Evolutionary conservation across 495 filamentous ascomycete species (phyloP), one percentile per base, ranked within the genome.

Genomic region (Lasiosphaeria ovina): DNA sequence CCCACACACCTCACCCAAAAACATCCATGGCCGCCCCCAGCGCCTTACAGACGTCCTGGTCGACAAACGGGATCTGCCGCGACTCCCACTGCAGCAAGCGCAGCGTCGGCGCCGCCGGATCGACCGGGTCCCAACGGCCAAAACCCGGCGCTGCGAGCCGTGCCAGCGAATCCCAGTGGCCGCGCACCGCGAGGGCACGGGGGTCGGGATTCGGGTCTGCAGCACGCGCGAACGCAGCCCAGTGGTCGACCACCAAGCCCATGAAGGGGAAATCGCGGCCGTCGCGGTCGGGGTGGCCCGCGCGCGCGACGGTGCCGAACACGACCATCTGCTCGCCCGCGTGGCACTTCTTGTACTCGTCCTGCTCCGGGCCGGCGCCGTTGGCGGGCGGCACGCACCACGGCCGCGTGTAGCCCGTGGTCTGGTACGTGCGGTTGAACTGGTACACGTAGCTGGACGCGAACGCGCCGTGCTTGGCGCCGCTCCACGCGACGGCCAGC

Each of bases 311-410:
- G 45, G 65, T 71, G 3, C 71, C 75, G 57, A 77, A 77, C 9
- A 73, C 69, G 10, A 74, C 71, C 55, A 73, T 74, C 44, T 80
- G 72, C 60, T 83, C 79, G 24, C 78, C 78, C 14, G 74, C 76
- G 65, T 81, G 80, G 64, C 79, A 83, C 51, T 78, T 78, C 62
- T 71, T 75, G 67, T 79, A 78, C 61, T 75, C 72, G 62, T 78
- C 69, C 24, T 77, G 76, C 55, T 73, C 61, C 4, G 72, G 76
- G 49, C 61, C 58, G 0, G 35, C 52, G 2, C 62, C 35, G 0
- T 71, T 68, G 6, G 60, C 58, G 1, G 74, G 72, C 7, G 77
- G 60, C 12, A 67, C 58, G 65, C 77, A 79, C 59, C 69, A 70
- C 4, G 59, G 58, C 33, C 72, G 74, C 8, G 76, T 76, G 63